These are phyloP conservation scores for Thuja plicata DNA, from an alignment of 83 land plant species.

Conservation along the genomic window DNA sequence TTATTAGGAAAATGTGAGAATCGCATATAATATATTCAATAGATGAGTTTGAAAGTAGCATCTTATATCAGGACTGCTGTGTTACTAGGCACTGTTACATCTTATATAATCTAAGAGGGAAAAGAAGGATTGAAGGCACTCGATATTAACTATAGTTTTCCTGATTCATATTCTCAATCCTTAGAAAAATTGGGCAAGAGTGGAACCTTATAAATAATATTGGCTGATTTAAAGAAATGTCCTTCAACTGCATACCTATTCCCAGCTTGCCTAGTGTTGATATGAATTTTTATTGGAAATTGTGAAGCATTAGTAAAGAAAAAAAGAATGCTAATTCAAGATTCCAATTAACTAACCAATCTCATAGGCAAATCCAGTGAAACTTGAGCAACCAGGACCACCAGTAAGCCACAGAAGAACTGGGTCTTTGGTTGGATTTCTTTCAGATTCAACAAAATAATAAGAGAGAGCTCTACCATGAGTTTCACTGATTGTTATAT, in stretches of 20 bases:
- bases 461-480: conserved; percentile 41
- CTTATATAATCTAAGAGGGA: background rate
- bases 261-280: background rate
- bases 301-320: background rate
- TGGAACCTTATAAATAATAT: background rate
- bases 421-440: conserved; percentile 46
- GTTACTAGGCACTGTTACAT: background rate
- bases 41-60: background rate
- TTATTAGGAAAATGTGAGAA: background rate
- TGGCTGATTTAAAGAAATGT: background rate
- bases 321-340: background rate
- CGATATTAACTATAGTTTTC: background rate
- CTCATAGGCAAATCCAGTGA: conserved; percentile 40
- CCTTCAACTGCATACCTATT: background rate
- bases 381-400: conserved; percentile 62
- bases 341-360: conserved; percentile 24
- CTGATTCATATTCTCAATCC: background rate
- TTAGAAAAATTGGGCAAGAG: background rate
- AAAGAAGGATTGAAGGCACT: background rate
- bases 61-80: background rate
- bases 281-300: background rate
- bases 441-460: conserved; percentile 52
- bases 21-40: background rate
- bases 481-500: conserved; percentile 29
- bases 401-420: conserved; percentile 62